Base-by-base conservation (phyloP, 2,329 filamentous ascomycete species). In the Blastomyces parvus region DNA sequence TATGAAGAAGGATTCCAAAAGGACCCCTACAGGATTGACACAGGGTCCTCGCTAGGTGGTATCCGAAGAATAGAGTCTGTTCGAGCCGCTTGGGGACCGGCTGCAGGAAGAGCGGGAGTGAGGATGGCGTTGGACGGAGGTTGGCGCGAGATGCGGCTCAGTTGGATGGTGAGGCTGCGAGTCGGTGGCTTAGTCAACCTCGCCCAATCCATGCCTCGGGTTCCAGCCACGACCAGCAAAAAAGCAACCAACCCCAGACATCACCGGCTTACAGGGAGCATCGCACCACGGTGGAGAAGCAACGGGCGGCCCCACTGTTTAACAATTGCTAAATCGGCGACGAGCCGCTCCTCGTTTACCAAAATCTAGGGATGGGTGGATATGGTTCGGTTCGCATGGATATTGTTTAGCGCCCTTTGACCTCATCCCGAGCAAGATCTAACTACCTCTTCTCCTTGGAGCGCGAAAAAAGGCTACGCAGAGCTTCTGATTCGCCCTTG, bases 61-160 rank as follows among this genome's bases (percentile, higher is more conserved):
- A 14, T 40, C 36, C 46, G 38, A 59, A 59, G 57, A 33, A 46
- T 33, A 25, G 40, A 30, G 57, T 59, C 38, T 58, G 56, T 27
- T 27, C 9, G n/a, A 42, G 36, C 9, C 56, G 30, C 52, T 36
- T 55, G 27, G 36, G 17, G 14, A 19, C 27, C 30, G 33, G 14
- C 14, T 55, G 30, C 56, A 25, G n/a, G 33, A 2, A 58, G 27
- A 56, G 3, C 25, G 14, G 19, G 14, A 59, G 57, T 30, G 25
- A 40, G 1, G 57, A 46, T 59, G n/a, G 3, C 8, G 7, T 27
- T 46, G 14, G 40, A 30, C 17, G 38, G 57, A 59, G 55, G 36
- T 58, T 58, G 33, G 56, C n/a, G 38, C 36, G 7, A 42, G 33
- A 58, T 59, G 56, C 57, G 57, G 57, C 57, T 59, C 57, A 14